Evolutionary conservation across 2,329 filamentous ascomycete species (phyloP).

Genomic region (Dothistroma septosporum): DNA sequence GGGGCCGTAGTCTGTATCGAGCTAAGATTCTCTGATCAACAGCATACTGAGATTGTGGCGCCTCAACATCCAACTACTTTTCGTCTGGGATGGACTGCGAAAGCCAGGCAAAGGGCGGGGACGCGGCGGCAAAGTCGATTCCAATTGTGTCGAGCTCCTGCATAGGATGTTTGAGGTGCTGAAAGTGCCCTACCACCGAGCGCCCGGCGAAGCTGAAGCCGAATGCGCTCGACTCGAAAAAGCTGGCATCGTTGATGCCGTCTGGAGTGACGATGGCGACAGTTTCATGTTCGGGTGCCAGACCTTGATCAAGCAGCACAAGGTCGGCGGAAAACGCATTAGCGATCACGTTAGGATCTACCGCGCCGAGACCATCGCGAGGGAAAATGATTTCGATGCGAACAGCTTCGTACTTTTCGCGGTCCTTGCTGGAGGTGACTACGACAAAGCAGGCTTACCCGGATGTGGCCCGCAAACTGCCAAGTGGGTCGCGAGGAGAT

Average conservation of each 20-base stretch:
- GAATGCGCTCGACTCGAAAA: slow-evolving; percentile 47
- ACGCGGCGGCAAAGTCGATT: slow-evolving; percentile 33
- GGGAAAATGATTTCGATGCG: slow-evolving; percentile 31
- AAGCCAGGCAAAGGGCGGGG: slow-evolving; percentile 28
- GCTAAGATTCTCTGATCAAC: no score
- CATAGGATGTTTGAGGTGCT: slow-evolving; percentile 39
- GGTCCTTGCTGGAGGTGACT: slow-evolving; percentile 42
- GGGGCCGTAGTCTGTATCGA: neutral
- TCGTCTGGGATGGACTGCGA: slow-evolving; percentile 53
- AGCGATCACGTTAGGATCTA: slow-evolving; percentile 34
- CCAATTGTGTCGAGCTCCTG: slow-evolving; percentile 33
- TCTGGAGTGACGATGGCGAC: slow-evolving; percentile 49
- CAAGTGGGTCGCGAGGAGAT: slow-evolving; percentile 26
- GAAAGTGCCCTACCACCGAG: slow-evolving; percentile 42
- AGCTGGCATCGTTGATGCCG: slow-evolving; percentile 46
- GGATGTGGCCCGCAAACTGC: slow-evolving; percentile 37
- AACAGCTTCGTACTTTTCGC: slow-evolving; percentile 41
- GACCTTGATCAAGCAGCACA: slow-evolving; percentile 37
- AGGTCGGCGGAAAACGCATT: slow-evolving; percentile 37
- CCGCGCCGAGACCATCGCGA: slow-evolving; percentile 28
- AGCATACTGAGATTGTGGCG: slow-evolving; percentile 44
- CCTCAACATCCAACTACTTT: slow-evolving; percentile 50
- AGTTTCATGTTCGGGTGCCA: slow-evolving; percentile 47
- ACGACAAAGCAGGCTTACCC: slow-evolving; percentile 35
- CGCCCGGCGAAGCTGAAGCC: slow-evolving; percentile 46